These are phyloP conservation scores for Amoebophrya sp. DNA, from an alignment of 169 alveolate genomes.

Conservation along the genomic window DNA sequence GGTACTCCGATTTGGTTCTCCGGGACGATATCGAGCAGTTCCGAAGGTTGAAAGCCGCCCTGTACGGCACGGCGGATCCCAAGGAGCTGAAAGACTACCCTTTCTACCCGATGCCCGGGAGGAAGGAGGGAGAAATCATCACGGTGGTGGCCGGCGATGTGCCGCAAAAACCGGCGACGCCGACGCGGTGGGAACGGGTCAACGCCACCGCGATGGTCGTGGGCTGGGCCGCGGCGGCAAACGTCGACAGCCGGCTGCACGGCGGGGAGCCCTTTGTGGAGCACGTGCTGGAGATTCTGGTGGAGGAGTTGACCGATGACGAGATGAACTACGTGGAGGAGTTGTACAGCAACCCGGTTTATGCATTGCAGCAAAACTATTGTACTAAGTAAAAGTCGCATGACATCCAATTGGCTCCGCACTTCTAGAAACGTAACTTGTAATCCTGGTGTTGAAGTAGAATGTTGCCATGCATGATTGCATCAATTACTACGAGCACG, in stretches of 20 bases:
- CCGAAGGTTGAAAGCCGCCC: background rate
- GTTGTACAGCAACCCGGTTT: background rate
- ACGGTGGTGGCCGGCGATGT: background rate
- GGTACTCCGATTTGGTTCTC: background rate
- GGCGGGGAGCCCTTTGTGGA: constrained; percentile 5
- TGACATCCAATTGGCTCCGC: too few species aligned
- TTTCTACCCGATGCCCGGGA: background rate
- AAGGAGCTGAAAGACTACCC: background rate
- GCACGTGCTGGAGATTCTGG: background rate
- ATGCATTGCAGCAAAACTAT: too few species aligned
- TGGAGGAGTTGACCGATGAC: background rate
- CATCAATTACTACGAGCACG: too few species aligned
- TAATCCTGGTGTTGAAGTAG: too few species aligned
- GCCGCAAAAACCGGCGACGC: background rate
- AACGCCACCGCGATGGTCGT: background rate
- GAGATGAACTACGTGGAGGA: background rate
- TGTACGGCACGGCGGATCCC: background rate
- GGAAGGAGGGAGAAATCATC: background rate
- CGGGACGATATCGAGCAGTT: background rate
- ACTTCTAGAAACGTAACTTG: too few species aligned
- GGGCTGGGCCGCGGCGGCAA: background rate
- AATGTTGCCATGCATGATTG: too few species aligned
- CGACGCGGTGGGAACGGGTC: background rate
- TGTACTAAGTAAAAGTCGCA: too few species aligned
- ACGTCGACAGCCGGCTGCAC: background rate